Evolutionary conservation across 257 asterid genomes (phyloP).

Genomic region (Rhazya stricta): DNA sequence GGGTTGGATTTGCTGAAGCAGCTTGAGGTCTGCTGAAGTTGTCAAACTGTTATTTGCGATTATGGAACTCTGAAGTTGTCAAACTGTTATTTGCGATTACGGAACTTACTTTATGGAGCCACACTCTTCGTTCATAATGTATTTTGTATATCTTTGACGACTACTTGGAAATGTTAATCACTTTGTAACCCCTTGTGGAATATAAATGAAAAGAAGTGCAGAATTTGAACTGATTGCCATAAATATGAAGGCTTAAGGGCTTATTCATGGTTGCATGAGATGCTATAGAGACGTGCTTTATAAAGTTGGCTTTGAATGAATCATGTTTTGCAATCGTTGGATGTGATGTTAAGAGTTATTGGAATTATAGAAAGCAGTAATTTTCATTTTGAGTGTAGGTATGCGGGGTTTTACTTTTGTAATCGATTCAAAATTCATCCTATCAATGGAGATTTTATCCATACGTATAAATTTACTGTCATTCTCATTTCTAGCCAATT

Average conservation of each 20-base stretch:
- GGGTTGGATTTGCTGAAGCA: constrained; percentile 79
- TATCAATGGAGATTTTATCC: too few species aligned
- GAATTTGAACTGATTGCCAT: background rate
- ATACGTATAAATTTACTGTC: too few species aligned
- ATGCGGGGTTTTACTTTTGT: too few species aligned
- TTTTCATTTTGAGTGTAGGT: too few species aligned
- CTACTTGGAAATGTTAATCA: background rate
- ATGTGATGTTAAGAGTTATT: too few species aligned
- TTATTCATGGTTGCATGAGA: too few species aligned
- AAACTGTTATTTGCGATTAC: background rate
- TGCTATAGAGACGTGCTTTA: too few species aligned
- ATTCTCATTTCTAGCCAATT: too few species aligned
- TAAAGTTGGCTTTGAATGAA: too few species aligned
- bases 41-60: background rate
- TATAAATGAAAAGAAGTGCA: background rate
- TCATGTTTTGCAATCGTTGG: too few species aligned
- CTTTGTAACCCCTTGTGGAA: background rate
- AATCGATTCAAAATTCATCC: too few species aligned
- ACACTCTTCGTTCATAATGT: background rate
- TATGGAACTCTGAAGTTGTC: background rate
- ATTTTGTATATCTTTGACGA: background rate
- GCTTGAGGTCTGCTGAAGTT: constrained; percentile 29
- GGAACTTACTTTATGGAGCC: background rate
- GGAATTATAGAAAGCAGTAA: too few species aligned
- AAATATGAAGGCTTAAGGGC: background rate